phyloP scores from a whole-genome alignment of 2,329 filamentous ascomycete species.

The Purpureocillium lavendulum region DNA sequence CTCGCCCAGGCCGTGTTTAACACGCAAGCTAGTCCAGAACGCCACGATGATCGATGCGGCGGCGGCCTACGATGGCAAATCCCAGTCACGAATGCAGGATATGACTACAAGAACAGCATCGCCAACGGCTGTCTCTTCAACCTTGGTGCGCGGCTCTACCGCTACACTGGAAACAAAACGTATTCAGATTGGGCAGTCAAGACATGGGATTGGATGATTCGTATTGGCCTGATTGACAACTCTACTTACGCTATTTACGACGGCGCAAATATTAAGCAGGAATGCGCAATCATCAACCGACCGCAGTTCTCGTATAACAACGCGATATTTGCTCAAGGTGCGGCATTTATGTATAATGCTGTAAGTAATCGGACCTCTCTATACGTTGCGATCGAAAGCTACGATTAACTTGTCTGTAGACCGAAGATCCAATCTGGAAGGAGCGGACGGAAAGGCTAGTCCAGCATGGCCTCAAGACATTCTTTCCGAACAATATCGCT shows the following conservation, averaged over 20 bases:
- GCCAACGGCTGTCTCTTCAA: slow-evolving; percentile 56
- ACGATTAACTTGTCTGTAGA: too few relatives aligned
- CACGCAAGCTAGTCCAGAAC: slow-evolving; percentile 39
- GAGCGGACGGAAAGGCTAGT: slow-evolving; percentile 32
- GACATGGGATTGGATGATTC: slow-evolving; percentile 51
- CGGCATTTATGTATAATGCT: slow-evolving; percentile 55
- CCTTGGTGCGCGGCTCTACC: slow-evolving; percentile 56
- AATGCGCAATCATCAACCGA: slow-evolving; percentile 42
- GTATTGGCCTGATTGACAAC: slow-evolving; percentile 49
- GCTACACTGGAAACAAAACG: slow-evolving; percentile 58
- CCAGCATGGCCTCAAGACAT: slow-evolving; percentile 26
- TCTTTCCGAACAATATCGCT: slow-evolving; percentile 48
- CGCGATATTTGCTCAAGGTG: slow-evolving; percentile 46
- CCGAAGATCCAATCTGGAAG: slow-evolving; percentile 41
- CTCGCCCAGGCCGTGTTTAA: slow-evolving; percentile 57
- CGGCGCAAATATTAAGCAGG: slow-evolving; percentile 36
- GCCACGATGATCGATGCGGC: slow-evolving; percentile 46
- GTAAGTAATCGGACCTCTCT: too few relatives aligned
- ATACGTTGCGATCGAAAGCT: too few relatives aligned
- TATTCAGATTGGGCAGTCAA: slow-evolving; percentile 56
- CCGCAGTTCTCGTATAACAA: slow-evolving; percentile 52
- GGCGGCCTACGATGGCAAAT: slow-evolving; percentile 70
- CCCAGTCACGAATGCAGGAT: slow-evolving; percentile 61
- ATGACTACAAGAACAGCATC: slow-evolving; percentile 62
- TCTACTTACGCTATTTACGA: slow-evolving; percentile 48